These are phyloP conservation scores for Casuarina glauca DNA, from an alignment of 306 rosid species.

Conservation along the genomic window DNA sequence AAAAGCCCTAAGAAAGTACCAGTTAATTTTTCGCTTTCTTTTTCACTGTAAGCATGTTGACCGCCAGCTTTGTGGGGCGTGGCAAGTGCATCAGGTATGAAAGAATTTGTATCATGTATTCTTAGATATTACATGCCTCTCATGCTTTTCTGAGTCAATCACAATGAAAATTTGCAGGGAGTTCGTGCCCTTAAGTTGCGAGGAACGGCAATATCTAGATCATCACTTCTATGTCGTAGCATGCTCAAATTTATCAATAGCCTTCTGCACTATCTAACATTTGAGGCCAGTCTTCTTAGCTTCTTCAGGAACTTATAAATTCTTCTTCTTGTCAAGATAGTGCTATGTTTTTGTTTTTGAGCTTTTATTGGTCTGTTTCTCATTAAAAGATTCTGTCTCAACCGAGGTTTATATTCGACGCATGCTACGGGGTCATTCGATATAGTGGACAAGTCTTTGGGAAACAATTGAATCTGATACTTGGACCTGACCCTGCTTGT, in stretches of 20 bases:
- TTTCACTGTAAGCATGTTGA: slow-evolving; percentile 95
- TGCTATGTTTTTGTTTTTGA: background rate
- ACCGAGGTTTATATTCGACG: background rate
- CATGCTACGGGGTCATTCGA: background rate
- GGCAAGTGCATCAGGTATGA: slow-evolving; percentile 97
- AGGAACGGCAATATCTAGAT: slow-evolving; percentile 88
- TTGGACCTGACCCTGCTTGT: background rate
- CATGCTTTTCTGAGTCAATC: slow-evolving; percentile 25
- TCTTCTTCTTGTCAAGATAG: slow-evolving; percentile 1
- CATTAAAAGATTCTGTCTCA: background rate
- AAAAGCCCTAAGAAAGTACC: slow-evolving; percentile 82
- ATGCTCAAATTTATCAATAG: slow-evolving; percentile 96
- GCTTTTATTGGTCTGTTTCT: background rate
- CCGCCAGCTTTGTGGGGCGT: slow-evolving; percentile 94
- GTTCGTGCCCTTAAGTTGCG: slow-evolving; percentile 77
- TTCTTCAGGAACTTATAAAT: background rate
- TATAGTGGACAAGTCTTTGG: background rate
- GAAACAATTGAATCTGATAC: slow-evolving; percentile 18
- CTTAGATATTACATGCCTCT: slow-evolving; percentile 20
- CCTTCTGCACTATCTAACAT: slow-evolving; percentile 93
- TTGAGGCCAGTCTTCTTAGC: slow-evolving; percentile 68
- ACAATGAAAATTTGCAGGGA: slow-evolving; percentile 50
- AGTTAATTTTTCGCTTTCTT: slow-evolving; percentile 85
- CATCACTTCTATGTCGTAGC: slow-evolving; percentile 91
- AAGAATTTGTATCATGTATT: slow-evolving; percentile 11